Base-by-base conservation (phyloP, 2,329 filamentous ascomycete species). In the Beauveria sp. region DNA sequence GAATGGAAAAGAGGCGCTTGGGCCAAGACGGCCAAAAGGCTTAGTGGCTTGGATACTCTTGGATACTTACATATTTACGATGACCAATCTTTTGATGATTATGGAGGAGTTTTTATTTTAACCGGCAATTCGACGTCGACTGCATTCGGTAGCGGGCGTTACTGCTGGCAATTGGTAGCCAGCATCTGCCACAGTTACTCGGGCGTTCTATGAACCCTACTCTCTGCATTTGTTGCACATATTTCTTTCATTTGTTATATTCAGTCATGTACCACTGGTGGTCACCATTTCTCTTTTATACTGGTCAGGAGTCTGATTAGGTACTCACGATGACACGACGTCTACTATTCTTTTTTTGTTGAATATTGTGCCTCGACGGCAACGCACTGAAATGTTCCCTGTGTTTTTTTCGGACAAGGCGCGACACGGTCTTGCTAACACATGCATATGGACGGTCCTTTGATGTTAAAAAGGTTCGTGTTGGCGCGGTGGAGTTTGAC, bases 1-100 rank as follows among this genome's bases (percentile, higher is more conserved):
- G 84, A 43, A 70, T 79, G 62, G 82, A 84, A 68, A 77, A 79
- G 65, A 75, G 78, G 70, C 76, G 77, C 9, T 7, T 47, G 28
- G 49, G 49, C 26, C 58, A 60, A 26, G 58, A 46, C 14, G 49
- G 9, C 38, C 57, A 49, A 46, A 62, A 65, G 46, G 46, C 65
- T 22, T 67, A 67, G 60, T 70, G 66, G 40, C 65, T 64, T 52
- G 60, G 46, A 65, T 69, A 71, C 70, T 30, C 14, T 59, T 45
- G 47, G 22, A 52, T 42, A 42, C 34, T 45, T 52, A 24, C 34
- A 50, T 43, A 26, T 24, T 50, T 46, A 18, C 34, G 22, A 58
- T 22, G 47, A 53, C 40, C 34, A 52, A 34, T 30, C 26, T 52
- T 34, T 16, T 9, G 30, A 50, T 50, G 46, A 50, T 50, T 42